Evolutionary conservation across 495 filamentous ascomycete genomes (phyloP), one percentile per base, ranked within the genome.

Genomic region (Oidiodendron maius): DNA sequence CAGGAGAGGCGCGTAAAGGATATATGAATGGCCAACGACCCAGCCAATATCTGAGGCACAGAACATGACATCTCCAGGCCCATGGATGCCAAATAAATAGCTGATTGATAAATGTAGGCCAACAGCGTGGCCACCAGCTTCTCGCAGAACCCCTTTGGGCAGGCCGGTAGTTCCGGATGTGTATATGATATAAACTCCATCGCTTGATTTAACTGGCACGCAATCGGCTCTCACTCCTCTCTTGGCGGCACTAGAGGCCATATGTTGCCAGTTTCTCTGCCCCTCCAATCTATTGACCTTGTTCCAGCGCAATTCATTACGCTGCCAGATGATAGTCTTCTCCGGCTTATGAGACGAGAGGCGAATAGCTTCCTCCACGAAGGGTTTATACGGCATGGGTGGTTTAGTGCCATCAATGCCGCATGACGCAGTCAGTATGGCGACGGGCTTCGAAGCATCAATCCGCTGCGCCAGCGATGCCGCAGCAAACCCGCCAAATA

Each of bases 401-500:
- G 81, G 83, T 59, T 95, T 94, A 46, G 72, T 72, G 8, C 91
- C 91, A 55, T 96, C 91, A 40, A 96, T 91, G 5, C 91, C 91
- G 64, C 91, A 96, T 2, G 86, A 91, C 2, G 91, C 89, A 3
- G 91, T 95, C 64, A 96, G 74, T 40, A 96, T 81, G 9, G 75
- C 80, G 16, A 76, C 75, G 11, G 91, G 87, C 37, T 78, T 75
- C 1, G 83, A 87, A 0, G 86, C 85, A 34, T 95, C 89, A 47
- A 96, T 95, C 8, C 91, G 76, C 62, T 96, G 91, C 2, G 91
- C 89, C 20, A 95, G 72, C 2, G 91, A 86, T 15, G 74, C 69
- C 5, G 89, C 68, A 0, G 87, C 88, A 56, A 96, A 96, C 1
- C 91, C 91, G 10, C 91, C 91, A 62, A 96, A 96, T 2, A 96